Evolutionary conservation across 2,329 filamentous ascomycete species (phyloP).

Genomic region (Fusarium nelsonii): DNA sequence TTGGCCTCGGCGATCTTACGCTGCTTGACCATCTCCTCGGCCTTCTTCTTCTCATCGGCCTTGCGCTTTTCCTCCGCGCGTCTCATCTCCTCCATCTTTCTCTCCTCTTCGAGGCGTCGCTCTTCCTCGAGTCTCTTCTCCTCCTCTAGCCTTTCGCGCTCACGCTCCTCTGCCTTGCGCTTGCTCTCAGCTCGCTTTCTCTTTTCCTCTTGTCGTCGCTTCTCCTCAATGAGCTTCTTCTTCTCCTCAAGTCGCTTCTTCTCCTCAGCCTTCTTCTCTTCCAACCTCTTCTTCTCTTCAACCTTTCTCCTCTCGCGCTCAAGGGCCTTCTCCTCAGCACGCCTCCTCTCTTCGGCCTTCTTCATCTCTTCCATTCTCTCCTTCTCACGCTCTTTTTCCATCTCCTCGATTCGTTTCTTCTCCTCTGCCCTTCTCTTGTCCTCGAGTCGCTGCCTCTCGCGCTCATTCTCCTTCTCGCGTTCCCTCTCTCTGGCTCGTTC

Average conservation of each 20-base stretch:
- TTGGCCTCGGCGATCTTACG: constrained; percentile 14
- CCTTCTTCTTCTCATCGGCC: constrained; percentile 16
- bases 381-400: constrained; percentile 21
- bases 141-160: constrained; percentile 10
- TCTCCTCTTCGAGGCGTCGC: constrained; percentile 16
- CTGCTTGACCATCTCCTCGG: constrained; percentile 12
- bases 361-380: constrained; percentile 14
- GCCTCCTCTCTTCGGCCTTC: constrained; percentile 7
- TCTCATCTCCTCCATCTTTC: constrained; percentile 24
- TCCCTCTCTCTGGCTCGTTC: constrained; percentile 18
- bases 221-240: constrained; percentile 20
- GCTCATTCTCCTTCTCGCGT: constrained; percentile 27
- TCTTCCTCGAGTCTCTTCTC: constrained; percentile 23
- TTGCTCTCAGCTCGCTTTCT: constrained; percentile 15
- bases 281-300: constrained; percentile 15
- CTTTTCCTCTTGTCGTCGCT: constrained; percentile 17
- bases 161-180: constrained; percentile 20
- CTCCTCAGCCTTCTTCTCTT: constrained; percentile 19
- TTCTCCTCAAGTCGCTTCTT: constrained; percentile 20
- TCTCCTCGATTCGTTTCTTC: constrained; percentile 14
- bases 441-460: constrained; percentile 16
- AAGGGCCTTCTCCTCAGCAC: constrained; percentile 10
- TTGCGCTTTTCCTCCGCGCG: constrained; percentile 20
- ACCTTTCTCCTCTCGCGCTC: constrained; percentile 3
- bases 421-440: constrained; percentile 23